phyloP scores from a whole-genome alignment of 495 filamentous ascomycete species.

The Tuber brumale region DNA sequence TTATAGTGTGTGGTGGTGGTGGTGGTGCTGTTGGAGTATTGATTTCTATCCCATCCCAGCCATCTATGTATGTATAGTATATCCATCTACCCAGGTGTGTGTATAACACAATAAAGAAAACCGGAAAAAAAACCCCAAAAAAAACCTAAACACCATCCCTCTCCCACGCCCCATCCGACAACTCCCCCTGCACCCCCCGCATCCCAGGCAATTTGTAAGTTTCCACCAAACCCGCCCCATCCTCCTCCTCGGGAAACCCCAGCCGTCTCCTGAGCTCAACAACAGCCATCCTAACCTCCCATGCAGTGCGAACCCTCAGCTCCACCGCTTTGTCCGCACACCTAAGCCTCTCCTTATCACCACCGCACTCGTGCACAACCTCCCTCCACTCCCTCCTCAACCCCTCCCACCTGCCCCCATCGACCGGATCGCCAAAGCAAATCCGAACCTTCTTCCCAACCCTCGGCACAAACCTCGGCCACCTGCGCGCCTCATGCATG shows the following conservation, averaged over 20 bases:
- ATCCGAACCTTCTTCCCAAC: conserved; percentile 63
- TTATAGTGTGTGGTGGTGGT: background rate
- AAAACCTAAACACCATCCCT: conserved; percentile 45
- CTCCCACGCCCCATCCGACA: conserved; percentile 58
- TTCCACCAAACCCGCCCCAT: conserved; percentile 57
- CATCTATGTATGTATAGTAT: background rate
- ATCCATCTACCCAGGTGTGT: background rate
- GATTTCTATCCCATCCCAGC: background rate
- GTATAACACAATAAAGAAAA: background rate
- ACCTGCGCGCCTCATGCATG: conserved; percentile 73
- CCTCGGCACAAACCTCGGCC: conserved; percentile 76
- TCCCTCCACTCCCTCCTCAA: conserved; percentile 25
- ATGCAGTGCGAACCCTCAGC: conserved; percentile 74
- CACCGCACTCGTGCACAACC: conserved; percentile 5
- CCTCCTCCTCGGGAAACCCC: conserved; percentile 74
- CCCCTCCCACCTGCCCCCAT: conserved; percentile 42
- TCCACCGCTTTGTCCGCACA: conserved; percentile 65
- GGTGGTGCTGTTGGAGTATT: background rate
- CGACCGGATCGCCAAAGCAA: conserved; percentile 63
- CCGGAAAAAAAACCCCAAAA: conserved; percentile 3
- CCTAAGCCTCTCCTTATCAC: conserved; percentile 52
- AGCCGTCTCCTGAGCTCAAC: conserved; percentile 62
- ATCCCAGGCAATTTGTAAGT: conserved; percentile 56
- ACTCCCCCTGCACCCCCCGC: conserved; percentile 52
- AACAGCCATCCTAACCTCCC: conserved; percentile 69